Conservation (phyloP, 2,329 filamentous ascomycete genomes). For the Colletotrichum brevisporum region DNA sequence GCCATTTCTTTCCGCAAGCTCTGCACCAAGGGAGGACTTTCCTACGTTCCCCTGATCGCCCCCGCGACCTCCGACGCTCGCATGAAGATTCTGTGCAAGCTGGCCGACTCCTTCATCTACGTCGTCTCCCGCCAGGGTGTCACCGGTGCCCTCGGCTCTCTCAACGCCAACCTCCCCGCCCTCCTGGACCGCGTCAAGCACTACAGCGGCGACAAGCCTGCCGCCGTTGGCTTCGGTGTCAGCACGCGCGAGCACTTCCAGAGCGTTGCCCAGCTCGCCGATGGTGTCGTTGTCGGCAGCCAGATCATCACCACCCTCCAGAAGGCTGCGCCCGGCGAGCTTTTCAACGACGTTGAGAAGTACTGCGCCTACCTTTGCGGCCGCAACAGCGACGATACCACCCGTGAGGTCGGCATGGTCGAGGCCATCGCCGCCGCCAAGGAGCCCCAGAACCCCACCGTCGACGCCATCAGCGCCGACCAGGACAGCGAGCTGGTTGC, state of each 20-base stretch:
- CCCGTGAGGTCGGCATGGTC: conserved; percentile 78
- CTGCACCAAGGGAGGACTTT: conserved; percentile 85
- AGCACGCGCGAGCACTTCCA: conserved; percentile 95
- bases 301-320: conserved; percentile 90
- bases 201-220: conserved; percentile 91
- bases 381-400: conserved; percentile 57
- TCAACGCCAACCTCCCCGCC: conserved; percentile 86
- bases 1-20: conserved; percentile 90
- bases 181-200: conserved; percentile 89
- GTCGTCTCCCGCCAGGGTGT: conserved; percentile 98
- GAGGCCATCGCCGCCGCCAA: conserved; percentile 76
- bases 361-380: conserved; percentile 82
- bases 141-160: conserved; percentile 86
- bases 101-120: conserved; percentile 99
- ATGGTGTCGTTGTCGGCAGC: conserved; percentile 96
- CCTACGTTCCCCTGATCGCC: conserved; percentile 96
- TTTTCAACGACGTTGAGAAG: conserved; percentile 82
- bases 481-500: conserved; percentile 77
- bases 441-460: conserved; percentile 74
- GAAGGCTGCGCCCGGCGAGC: conserved; percentile 75
- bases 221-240: conserved; percentile 95
- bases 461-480: conserved; percentile 74
- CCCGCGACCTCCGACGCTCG: conserved; percentile 92
- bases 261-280: conserved; percentile 85
- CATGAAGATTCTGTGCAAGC: conserved; percentile 96